Percentiles rank a stretch among this genome's conserved stretches.
These are phyloP conservation scores for Nannochloris sp. DNA, from an alignment of 139 green algal genomes.

Conservation along the genomic window DNA sequence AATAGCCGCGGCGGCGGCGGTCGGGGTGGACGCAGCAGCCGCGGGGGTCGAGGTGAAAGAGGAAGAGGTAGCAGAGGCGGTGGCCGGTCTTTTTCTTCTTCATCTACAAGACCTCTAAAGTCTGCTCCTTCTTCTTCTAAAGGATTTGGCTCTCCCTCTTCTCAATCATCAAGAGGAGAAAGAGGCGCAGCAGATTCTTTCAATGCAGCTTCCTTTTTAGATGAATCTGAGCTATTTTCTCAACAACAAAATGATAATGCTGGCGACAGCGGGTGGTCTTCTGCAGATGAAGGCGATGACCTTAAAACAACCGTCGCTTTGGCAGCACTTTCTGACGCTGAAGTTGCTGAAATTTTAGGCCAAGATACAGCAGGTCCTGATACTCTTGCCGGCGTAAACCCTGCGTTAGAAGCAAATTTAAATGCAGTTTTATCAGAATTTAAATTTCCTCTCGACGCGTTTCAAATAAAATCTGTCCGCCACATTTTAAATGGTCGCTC, in stretches of 20 bases:
- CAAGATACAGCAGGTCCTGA: constrained; percentile 11
- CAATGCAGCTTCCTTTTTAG: neutral
- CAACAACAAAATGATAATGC: neutral
- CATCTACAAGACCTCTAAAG: neutral
- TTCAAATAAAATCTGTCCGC: constrained; percentile 57
- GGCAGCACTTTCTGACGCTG: constrained; percentile 1
- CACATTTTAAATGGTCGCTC: constrained; percentile 48
- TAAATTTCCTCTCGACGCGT: constrained; percentile 61
- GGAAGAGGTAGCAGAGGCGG: neutral
- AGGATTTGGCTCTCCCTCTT: too few species aligned
- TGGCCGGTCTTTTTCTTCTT: constrained; percentile 4
- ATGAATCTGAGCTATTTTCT: too few species aligned
- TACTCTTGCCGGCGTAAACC: neutral
- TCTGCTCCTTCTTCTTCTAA: too few species aligned
- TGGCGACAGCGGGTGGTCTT: neutral
- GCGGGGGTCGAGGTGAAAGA: constrained; percentile 12
- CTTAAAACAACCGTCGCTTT: neutral
- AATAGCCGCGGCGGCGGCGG: neutral
- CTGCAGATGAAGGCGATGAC: neutral
- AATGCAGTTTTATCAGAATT: constrained; percentile 33
- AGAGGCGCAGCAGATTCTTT: neutral
- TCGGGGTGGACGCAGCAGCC: neutral
- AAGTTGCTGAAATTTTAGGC: constrained; percentile 49
- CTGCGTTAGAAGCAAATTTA: neutral
- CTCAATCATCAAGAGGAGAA: neutral